Percentiles rank a stretch among this genome's conserved stretches.
These are phyloP conservation scores for Helichrysum umbraculigerum DNA, from an alignment of 129 eudicot species.

Conservation along the genomic window DNA sequence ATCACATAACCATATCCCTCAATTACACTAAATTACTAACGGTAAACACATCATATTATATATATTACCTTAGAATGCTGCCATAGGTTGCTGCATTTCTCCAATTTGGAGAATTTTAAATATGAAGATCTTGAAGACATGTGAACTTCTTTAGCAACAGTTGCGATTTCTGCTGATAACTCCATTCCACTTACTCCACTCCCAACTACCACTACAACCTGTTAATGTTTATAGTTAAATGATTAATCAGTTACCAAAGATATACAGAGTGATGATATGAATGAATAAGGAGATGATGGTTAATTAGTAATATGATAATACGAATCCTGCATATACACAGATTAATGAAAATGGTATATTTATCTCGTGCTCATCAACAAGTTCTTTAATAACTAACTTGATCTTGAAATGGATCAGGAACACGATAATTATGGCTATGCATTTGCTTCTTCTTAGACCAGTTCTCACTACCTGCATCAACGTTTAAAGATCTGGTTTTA, in stretches of 20 bases:
- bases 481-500: background rate
- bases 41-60: no score
- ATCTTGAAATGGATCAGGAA: slow-evolving; percentile 48
- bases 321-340: no score
- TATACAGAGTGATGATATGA: no score
- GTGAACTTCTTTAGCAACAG: slow-evolving; percentile 70
- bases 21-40: no score
- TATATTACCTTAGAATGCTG: slow-evolving; percentile 54
- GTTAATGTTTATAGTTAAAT: background rate
- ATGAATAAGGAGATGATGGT: no score
- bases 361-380: background rate
- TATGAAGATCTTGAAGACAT: slow-evolving; percentile 50
- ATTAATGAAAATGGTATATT: background rate
- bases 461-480: slow-evolving; percentile 43
- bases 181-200: slow-evolving; percentile 61
- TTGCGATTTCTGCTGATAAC: slow-evolving; percentile 51
- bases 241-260: no score
- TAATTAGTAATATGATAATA: no score
- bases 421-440: slow-evolving; percentile 77
- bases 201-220: slow-evolving; percentile 71
- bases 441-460: slow-evolving; percentile 67
- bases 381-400: slow-evolving; percentile 36
- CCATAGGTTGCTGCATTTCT: slow-evolving; percentile 42
- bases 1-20: no score
- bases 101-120: slow-evolving; percentile 30